Percentiles rank a stretch among this genome's conserved stretches.
Evolutionary conservation across 2,329 filamentous ascomycete species (phyloP).

Genomic region (Dactylellina drechsleri): DNA sequence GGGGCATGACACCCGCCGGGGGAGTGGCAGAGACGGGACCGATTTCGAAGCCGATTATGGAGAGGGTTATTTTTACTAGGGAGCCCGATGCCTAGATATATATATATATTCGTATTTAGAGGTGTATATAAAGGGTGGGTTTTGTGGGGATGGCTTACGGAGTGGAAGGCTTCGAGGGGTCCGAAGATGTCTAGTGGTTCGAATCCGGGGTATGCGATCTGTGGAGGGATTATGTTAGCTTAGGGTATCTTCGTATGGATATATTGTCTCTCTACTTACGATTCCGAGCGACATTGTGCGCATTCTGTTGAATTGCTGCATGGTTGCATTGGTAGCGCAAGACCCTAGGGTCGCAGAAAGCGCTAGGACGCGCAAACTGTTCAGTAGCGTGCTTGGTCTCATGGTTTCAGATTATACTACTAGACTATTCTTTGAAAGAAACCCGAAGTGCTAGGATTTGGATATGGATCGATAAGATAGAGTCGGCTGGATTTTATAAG

Average conservation of each 20-base stretch:
- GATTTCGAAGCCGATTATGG: constrained; percentile 9
- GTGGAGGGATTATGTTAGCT: not conserved
- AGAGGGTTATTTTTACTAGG: constrained; percentile 1
- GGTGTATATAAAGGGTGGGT: no score
- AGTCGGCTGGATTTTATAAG: not conserved
- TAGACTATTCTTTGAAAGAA: not conserved
- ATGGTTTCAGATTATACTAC: not conserved
- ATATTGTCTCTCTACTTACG: not conserved
- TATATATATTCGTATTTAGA: not conserved
- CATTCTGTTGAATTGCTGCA: constrained; percentile 8
- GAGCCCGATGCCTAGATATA: not conserved
- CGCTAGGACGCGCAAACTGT: not conserved
- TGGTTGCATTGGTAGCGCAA: constrained; percentile 8
- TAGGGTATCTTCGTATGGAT: not conserved
- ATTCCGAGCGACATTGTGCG: constrained; percentile 4
- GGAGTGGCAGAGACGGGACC: constrained; percentile 1
- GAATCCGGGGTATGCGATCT: constrained; percentile 2
- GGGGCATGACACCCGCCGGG: not conserved
- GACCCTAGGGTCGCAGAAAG: not conserved
- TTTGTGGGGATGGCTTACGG: not conserved
- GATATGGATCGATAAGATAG: not conserved
- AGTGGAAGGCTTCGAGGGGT: constrained; percentile 1
- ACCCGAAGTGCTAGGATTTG: not conserved
- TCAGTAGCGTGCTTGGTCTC: not conserved
- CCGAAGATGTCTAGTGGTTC: constrained; percentile 2